Evolutionary conservation across 768 basidiomycete species (phyloP).

Genomic region (Termitomyces sp.): DNA sequence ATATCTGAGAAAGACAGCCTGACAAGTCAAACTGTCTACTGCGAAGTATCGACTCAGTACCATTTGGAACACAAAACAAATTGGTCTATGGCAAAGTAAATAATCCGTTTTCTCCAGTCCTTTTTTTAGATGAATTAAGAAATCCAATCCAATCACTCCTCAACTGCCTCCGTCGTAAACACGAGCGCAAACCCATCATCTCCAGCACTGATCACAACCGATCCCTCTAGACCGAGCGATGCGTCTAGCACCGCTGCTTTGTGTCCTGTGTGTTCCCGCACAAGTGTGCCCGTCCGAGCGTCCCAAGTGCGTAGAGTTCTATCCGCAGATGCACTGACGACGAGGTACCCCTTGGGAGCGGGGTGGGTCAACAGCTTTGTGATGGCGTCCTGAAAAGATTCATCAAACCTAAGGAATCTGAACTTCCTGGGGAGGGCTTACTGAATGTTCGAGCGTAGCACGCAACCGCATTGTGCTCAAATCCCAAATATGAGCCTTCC

Average conservation of each 20-base stretch:
- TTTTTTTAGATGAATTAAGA: not conserved
- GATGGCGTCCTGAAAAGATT: constrained; percentile 75
- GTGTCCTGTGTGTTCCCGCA: constrained; percentile 84
- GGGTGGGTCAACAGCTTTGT: constrained; percentile 78
- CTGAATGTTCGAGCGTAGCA: constrained; percentile 78
- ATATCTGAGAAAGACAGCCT: no score
- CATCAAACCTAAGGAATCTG: not conserved
- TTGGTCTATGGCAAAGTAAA: not conserved
- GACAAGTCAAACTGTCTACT: no score
- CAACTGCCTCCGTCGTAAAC: constrained; percentile 60
- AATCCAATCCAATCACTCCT: constrained; percentile 14
- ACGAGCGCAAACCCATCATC: constrained; percentile 89
- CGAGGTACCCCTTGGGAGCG: constrained; percentile 65
- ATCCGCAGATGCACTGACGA: constrained; percentile 88
- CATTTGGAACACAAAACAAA: not conserved
- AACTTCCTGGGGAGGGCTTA: constrained; percentile 28
- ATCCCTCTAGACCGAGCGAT: constrained; percentile 65
- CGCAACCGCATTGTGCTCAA: constrained; percentile 81
- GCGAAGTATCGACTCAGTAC: not conserved
- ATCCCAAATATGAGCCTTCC: constrained; percentile 95
- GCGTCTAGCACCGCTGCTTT: constrained; percentile 72
- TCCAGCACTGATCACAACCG: constrained; percentile 80
- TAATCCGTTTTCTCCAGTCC: not conserved
- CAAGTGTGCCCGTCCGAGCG: constrained; percentile 72
- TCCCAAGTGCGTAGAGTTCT: constrained; percentile 90